phyloP scores from a whole-genome alignment of 2,329 filamentous ascomycete genomes.

The Emmonsiellopsis sp. region DNA sequence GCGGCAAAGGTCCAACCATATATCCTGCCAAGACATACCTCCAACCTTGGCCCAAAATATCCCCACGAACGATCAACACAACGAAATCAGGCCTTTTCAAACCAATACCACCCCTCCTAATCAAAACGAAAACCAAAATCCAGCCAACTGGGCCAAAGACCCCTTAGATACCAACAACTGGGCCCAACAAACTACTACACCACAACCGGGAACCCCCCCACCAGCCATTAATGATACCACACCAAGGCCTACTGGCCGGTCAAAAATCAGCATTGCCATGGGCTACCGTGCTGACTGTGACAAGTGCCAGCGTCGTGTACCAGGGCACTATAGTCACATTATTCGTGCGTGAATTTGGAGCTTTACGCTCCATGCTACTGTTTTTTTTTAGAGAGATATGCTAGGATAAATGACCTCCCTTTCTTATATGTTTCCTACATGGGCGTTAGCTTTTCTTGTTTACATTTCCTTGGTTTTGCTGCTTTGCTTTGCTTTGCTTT shows the following conservation, averaged over 20 bases:
- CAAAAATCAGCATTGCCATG: slow-evolving; percentile 64
- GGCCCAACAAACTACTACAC: not conserved
- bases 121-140: not conserved
- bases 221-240: not conserved
- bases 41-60: no score
- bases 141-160: no score
- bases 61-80: no score
- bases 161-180: no score
- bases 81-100: not conserved
- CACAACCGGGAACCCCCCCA: not conserved
- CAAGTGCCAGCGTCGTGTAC: slow-evolving; percentile 65
- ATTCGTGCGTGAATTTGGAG: slow-evolving; percentile 33
- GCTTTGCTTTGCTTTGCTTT: not conserved
- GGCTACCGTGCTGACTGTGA: slow-evolving; percentile 70
- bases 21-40: no score
- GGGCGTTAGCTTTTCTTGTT: not conserved
- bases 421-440: not conserved
- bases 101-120: not conserved
- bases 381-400: not conserved
- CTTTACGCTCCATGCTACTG: not conserved
- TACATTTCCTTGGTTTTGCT: not conserved
- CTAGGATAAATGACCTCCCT: not conserved
- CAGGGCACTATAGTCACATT: slow-evolving; percentile 74
- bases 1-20: no score
- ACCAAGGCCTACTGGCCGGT: slow-evolving; percentile 6